Evolutionary conservation across 192 early-diverging fungal species (phyloP), one percentile per base, ranked within the genome.

Genomic region (Coemansia sp.): DNA sequence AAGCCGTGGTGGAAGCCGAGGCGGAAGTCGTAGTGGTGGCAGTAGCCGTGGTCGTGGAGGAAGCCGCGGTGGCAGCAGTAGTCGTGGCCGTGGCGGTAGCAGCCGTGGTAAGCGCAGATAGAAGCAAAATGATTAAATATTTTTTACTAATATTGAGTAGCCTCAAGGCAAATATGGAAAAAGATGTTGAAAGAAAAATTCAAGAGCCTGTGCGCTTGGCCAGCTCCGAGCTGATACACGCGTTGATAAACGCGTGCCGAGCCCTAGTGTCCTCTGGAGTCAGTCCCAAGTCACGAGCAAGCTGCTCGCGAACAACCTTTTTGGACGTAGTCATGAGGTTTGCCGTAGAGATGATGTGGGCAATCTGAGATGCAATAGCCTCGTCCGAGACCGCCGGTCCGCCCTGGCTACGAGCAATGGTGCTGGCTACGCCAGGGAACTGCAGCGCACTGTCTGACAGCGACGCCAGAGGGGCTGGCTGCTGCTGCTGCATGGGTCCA

Each of bases 321-420:
- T 99, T 98, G 39, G 97, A 98, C 42, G 98, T 90, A 12, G 90
- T 93, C 96, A 97, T 97, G 58, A 99, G 79, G 66, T 99, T 90
- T 16, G 93, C 93, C 0, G 91, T 92, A 14, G 88, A 73, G 14
- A 99, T 85, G 35, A 97, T 92, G 66, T 91, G 88, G 55, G 84
- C 83, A 39, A 93, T 88, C 66, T 90, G 84, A 23, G 66, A 63
- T 1, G 87, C 72, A 48, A 93, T 78, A 63, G 92, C 85, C 26
- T 90, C 88, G 61, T 94, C 89, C 1, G 87, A 75, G 18, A 88
- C 89, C 7, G 74, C 76, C 50, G 80, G 77, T 6, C 52, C 52
- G 25, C 52, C 28, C 21, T 31, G 68, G 72, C 80, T 72, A 77
- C 35, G 65, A 59, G 8, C 43, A 7, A 26, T 65, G 62, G 33